These are phyloP conservation scores for Nigrospora sphaerica DNA, from an alignment of 2,329 filamentous ascomycete species.

Conservation along the genomic window DNA sequence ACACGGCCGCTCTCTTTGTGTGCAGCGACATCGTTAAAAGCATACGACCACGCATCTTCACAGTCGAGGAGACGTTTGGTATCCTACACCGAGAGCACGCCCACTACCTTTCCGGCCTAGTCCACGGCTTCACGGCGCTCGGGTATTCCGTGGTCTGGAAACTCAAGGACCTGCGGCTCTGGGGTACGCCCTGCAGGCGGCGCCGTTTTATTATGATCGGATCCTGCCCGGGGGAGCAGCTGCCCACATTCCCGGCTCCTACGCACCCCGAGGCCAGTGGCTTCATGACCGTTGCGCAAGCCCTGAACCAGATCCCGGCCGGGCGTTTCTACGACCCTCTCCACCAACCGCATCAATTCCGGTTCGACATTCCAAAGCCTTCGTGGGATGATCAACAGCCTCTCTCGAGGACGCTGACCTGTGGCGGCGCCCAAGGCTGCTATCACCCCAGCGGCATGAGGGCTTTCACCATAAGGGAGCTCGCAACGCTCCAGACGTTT, in stretches of 20 bases:
- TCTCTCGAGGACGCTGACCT: not conserved
- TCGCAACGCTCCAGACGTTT: conserved; percentile 64
- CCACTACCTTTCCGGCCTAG: conserved; percentile 50
- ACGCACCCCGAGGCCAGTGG: conserved; percentile 43
- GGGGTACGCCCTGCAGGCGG: conserved; percentile 42
- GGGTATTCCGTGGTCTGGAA: conserved; percentile 68
- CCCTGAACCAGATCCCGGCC: conserved; percentile 17
- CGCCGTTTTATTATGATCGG: conserved; percentile 51
- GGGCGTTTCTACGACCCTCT: too few species aligned
- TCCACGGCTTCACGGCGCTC: conserved; percentile 55
- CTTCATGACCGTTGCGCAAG: conserved; percentile 36
- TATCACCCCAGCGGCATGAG: conserved; percentile 38
- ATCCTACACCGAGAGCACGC: conserved; percentile 36
- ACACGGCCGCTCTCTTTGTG: conserved; percentile 52
- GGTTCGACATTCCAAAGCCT: not conserved
- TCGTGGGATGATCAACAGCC: not conserved
- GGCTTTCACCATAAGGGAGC: conserved; percentile 59
- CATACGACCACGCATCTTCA: conserved; percentile 60
- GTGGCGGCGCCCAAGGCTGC: not conserved
- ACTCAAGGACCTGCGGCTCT: conserved; percentile 43
- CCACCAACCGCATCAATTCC: not conserved
- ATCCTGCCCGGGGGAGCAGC: conserved; percentile 58
- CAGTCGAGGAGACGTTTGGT: conserved; percentile 72
- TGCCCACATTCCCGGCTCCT: conserved; percentile 57
- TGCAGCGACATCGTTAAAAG: conserved; percentile 49